These are phyloP conservation scores for Casaregolazyma suthepensis DNA, from an alignment of 1,139 yeast species.

Conservation along the genomic window DNA sequence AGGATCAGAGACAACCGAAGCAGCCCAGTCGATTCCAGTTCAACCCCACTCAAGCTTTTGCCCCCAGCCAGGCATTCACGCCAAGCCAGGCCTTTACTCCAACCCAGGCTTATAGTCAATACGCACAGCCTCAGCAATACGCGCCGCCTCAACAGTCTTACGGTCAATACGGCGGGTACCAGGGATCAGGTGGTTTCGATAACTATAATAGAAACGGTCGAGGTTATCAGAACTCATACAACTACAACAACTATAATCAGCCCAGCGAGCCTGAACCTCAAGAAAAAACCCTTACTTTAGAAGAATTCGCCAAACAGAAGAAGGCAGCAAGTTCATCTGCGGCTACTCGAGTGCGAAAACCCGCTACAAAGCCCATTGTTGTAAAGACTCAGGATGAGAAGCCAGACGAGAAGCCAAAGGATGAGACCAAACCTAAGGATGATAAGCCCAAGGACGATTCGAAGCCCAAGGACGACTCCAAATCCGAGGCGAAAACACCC, in stretches of 20 bases:
- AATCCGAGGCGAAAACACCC: conserved; percentile 15
- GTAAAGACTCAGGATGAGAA: conserved; percentile 1
- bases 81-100: not conserved
- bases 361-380: not conserved
- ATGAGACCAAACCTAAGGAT: conserved; percentile 13
- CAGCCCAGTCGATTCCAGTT: conserved; percentile 11
- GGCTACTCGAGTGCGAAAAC: conserved; percentile 10
- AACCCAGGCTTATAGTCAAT: not conserved
- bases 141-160: no score
- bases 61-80: conserved; percentile 19
- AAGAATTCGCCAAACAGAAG: conserved; percentile 77
- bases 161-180: conserved; percentile 25
- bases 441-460: conserved; percentile 15
- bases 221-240: conserved; percentile 21
- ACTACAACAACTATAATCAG: conserved; percentile 26
- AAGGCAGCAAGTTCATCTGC: conserved; percentile 25
- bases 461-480: conserved; percentile 13
- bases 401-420: conserved; percentile 16
- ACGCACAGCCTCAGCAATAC: not conserved
- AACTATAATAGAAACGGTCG: conserved; percentile 23
- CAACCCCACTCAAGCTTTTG: conserved; percentile 20
- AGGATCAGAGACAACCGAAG: conserved; percentile 10
- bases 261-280: conserved; percentile 15
- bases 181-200: conserved; percentile 17
- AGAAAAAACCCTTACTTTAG: conserved; percentile 66